These are phyloP conservation scores for Polytrichum formosum DNA, from an alignment of 225 moss, liverwort and hornwort genomes.

Conservation along the genomic window DNA sequence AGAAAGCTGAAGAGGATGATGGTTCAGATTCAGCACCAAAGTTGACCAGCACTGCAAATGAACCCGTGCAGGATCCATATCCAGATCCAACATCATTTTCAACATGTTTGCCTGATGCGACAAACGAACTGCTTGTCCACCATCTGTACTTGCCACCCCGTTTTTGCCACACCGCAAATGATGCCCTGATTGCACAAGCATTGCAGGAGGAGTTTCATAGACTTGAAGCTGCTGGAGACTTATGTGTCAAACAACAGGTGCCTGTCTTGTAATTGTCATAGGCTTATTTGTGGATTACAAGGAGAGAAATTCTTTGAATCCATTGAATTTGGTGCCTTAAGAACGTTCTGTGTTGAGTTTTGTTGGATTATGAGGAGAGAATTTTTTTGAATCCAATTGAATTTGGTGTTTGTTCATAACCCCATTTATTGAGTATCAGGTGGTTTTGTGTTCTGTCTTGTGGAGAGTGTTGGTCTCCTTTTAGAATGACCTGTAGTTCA, in stretches of 20 bases:
- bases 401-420: not conserved
- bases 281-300: not conserved
- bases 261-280: not conserved
- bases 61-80: no score
- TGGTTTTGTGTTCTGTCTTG: no score
- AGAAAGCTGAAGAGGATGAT: slow-evolving; percentile 12
- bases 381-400: not conserved
- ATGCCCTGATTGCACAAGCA: slow-evolving; percentile 50
- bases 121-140: no score
- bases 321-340: not conserved
- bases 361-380: not conserved
- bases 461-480: not conserved
- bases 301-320: not conserved
- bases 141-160: no score
- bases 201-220: slow-evolving; percentile 58
- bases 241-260: slow-evolving; percentile 32
- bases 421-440: no score
- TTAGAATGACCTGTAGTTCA: not conserved
- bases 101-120: no score
- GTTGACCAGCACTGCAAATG: slow-evolving; percentile 25
- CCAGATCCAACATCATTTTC: no score
- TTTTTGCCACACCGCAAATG: slow-evolving; percentile 8
- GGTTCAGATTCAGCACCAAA: slow-evolving; percentile 7
- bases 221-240: slow-evolving; percentile 41
- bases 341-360: not conserved